Evolutionary conservation across 768 basidiomycete species (phyloP), one percentile per base, ranked within the genome.

Genomic region (Agaricus bisporus): DNA sequence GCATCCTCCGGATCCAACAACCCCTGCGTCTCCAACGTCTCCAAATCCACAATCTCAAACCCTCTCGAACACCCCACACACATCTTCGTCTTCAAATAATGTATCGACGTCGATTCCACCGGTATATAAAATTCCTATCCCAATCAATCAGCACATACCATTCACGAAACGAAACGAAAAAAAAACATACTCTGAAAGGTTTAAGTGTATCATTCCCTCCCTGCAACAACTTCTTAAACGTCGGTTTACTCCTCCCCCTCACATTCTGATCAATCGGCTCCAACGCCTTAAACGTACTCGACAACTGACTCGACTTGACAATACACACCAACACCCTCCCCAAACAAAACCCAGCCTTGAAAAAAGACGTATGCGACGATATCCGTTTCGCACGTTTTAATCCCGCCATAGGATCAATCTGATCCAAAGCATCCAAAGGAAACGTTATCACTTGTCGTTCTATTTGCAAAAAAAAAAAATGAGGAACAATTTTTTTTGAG

Each of bases 111-210:
- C 48, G 93, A 95, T 67, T 98, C 94, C 11, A 97, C 91, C 0
- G 97, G 95, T 56, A 99, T 98, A 65, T 98, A 99, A 72, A 99
- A 98, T 67, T 98, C 95, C 93, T 97, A 63, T n/a, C n/a, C n/a
- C n/a, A n/a, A n/a, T 3, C 59, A 17, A 26, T 22, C 22, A 22
- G 22, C 22, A 29, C 55, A 22, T 25, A 43, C 39, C 37, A 54
- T n/a, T 32, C 49, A 51, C 25, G 45, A 17, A 41, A 43, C 32
- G 20, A 45, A 35, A 36, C 25, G n/a, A 11, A 10, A 47, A 28
- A 35, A 51, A 20, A 51, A 63, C 72, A 38, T 58, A 91, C 94
- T 76, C 90, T 90, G 79, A 94, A 98, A 37, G 88, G 73, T 65
- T 88, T 88, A 17, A 99, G 77, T 1, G 93, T 91, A 66, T 99